phyloP scores from a whole-genome alignment of 352 stramenopile genomes.

The Halophytophthora polymorphica region DNA sequence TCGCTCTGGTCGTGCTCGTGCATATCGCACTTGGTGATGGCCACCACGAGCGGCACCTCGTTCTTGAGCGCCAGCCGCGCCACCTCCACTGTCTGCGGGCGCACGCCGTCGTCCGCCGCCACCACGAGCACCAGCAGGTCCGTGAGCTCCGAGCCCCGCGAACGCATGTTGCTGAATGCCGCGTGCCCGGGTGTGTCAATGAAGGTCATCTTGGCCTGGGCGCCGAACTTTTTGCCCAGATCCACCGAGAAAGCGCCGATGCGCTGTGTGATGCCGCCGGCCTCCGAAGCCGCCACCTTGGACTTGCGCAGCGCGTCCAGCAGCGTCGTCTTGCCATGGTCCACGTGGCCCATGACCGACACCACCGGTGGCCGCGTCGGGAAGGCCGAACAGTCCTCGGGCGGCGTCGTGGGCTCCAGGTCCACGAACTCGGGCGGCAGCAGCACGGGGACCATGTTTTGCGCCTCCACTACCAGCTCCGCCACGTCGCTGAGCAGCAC shows the following conservation, averaged over 20 bases:
- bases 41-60: conserved; percentile 95
- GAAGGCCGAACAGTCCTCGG: conserved; percentile 66
- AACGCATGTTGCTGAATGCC: conserved; percentile 97
- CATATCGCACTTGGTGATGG: conserved; percentile 97
- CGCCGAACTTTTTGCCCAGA: conserved; percentile 80
- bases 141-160: conserved; percentile 95
- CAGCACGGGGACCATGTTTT: conserved; percentile 85
- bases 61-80: conserved; percentile 93
- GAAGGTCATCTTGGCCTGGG: conserved; percentile 88
- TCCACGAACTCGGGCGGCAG: conserved; percentile 82
- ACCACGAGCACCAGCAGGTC: conserved; percentile 98
- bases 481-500: conserved; percentile 71
- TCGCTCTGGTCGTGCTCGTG: conserved; percentile 68
- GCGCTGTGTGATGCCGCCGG: conserved; percentile 99
- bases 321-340: conserved; percentile 99
- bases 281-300: conserved; percentile 93
- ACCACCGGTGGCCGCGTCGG: conserved; percentile 90
- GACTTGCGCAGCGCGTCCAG: conserved; percentile 93
- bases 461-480: conserved; percentile 77
- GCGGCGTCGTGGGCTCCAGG: conserved; percentile 57
- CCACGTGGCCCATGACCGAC: conserved; percentile 99
- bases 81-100: conserved; percentile 97
- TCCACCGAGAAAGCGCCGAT: conserved; percentile 97
- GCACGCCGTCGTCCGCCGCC: conserved; percentile 97
- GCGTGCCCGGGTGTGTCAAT: conserved; percentile 99